Evolutionary conservation across 805 yeast species (phyloP).

Genomic region (Jamesozyma jinghongensis): DNA sequence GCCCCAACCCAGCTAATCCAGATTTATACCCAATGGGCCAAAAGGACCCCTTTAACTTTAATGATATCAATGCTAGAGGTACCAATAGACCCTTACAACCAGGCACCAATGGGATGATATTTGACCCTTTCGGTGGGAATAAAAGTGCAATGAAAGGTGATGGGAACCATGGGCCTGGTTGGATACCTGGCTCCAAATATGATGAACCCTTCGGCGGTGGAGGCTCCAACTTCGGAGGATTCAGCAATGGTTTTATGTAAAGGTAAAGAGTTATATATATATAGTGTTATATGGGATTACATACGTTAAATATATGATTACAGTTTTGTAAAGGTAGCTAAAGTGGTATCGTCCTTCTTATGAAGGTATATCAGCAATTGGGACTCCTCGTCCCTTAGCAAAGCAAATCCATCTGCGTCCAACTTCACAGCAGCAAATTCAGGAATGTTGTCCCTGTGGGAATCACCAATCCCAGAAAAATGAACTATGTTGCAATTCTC

Average conservation of each 20-base stretch:
- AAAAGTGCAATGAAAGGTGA: constrained; percentile 1
- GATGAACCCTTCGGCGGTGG: constrained; percentile 28
- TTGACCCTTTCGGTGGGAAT: constrained; percentile 22
- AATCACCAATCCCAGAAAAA: constrained; percentile 26
- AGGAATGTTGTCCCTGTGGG: constrained; percentile 19
- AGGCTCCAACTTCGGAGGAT: constrained; percentile 5
- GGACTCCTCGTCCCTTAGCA: constrained; percentile 10
- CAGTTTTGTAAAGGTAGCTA: constrained; percentile 20
- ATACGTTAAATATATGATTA: not conserved
- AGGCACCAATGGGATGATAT: constrained; percentile 22
- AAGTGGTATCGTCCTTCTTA: constrained; percentile 20
- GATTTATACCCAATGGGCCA: constrained; percentile 31
- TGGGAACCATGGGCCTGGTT: constrained; percentile 18
- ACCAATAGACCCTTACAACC: not conserved
- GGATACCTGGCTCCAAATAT: constrained; percentile 28
- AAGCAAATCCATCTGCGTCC: constrained; percentile 23
- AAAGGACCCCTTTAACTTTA: constrained; percentile 17
- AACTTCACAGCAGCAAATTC: constrained; percentile 17
- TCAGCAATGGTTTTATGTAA: constrained; percentile 6
- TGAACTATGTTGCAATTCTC: constrained; percentile 25
- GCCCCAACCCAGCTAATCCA: constrained; percentile 19
- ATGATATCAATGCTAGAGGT: constrained; percentile 15
- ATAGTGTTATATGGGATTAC: not conserved
- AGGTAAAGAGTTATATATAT: not conserved
- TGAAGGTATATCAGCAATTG: constrained; percentile 16